Base-by-base conservation (phyloP, 1,284 basidiomycete species). In the Boletus austroedulis region DNA sequence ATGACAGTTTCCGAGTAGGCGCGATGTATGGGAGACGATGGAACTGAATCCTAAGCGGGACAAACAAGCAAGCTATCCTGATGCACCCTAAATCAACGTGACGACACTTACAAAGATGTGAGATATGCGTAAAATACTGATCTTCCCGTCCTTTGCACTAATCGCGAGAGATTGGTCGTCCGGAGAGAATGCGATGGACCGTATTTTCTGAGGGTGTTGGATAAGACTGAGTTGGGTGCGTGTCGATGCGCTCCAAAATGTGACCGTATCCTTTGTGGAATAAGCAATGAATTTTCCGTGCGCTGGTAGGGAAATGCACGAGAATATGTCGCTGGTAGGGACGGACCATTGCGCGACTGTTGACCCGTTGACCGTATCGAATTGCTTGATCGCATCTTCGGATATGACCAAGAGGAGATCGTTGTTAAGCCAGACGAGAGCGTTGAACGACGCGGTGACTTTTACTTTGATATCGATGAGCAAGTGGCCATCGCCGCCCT, bases 281-380 rank as follows among this genome's bases (percentile, higher is more conserved):
- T 29, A 31, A 2, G 49, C 55, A 14, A 56, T 45, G n/a, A 38
- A 44, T 36, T 29, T 2, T 8, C 46, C 32, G 9, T 45, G 26
- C 26, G 15, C 11, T 9, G 29, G 8, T 0, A 61, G 23, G 2
- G 38, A 11, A n/a, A 59, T 50, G 31, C 31, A 41, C n/a, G 32
- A 12, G 11, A 12, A 3, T 9, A 0, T 0, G 3, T 12, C 1
- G 8, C 6, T 38, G 1, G 7, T 6, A 0, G 21, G 28, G 31
- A 43, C 32, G 17, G 15, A 6, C 41, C 41, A 43, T 24, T 21
- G 21, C 3, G 21, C 11, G 41, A 43, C 12, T 6, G 9, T 5
- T 23, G 21, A 23, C 9, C 41, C 41, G 2, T 9, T 43, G 41
- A 5, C 2, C 15, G 41, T 10, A 11, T 23, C 21, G 41, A 23